Evolutionary conservation across 1,284 basidiomycete species (phyloP), one percentile per base, ranked within the genome.

Genomic region (Puccinia horiana): DNA sequence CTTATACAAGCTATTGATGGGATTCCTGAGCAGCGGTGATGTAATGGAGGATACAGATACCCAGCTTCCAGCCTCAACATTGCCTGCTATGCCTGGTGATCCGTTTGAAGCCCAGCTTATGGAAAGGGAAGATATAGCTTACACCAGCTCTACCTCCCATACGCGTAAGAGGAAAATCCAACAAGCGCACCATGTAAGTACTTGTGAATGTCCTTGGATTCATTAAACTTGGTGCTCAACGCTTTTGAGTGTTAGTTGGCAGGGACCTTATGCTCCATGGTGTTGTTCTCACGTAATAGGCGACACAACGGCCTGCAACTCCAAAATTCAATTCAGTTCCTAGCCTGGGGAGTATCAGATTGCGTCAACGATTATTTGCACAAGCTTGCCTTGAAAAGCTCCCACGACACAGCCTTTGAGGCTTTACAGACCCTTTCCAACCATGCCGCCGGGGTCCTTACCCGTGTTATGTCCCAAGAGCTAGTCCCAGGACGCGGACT

Each of bases 341-440:
- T 63, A 32, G 14, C 26, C 9, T 67, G 63, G 18, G 63, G 63
- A 2, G 63, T 67, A 2, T 67, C 63, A 12, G 63, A 67, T 14
- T 20, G 63, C 2, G 63, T 67, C 32, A 67, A 67, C 32, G 23
- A 67, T 37, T 67, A 67, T 32, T n/a, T 67, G 23, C 63, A 67
- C 63, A 67, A 67, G 18, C 40, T 67, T 2, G 35, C 32, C 18
- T n/a, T 67, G 40, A 40, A 6, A 2, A 67, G 63, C 63, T 67
- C 63, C n/a, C 37, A 32, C 6, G 32, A 67, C 2, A n/a, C 23
- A 8, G 32, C 63, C 2, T 6, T 67, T 37, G 35, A 67, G 8
- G 35, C 32, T 29, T 37, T 67, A 32, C 37, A 40, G 18, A 40
- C 63, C 9, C 63, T 67, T 9, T 37, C 40, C 2, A n/a, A 11